Percentiles rank a stretch among this genome's conserved stretches.
Evolutionary conservation across 2,329 filamentous ascomycete genomes (phyloP).

Genomic region (Fusarium pseudograminearum): DNA sequence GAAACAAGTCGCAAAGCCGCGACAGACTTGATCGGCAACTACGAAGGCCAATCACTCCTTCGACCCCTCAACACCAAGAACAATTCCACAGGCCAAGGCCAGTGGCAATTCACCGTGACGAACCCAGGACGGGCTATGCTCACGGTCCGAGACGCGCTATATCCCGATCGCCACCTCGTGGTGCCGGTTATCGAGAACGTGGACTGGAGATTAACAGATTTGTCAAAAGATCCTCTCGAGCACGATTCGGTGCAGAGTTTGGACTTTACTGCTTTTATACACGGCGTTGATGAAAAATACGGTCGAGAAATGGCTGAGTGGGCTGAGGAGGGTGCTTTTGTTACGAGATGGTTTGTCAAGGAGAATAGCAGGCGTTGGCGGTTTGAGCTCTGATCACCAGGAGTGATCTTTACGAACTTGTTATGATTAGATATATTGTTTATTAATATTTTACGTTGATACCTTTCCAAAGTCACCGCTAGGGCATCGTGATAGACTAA

Average conservation of each 20-base stretch:
- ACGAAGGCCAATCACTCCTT: constrained; percentile 52
- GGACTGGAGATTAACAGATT: constrained; percentile 51
- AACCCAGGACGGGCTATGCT: constrained; percentile 53
- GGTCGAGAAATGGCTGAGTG: constrained; percentile 49
- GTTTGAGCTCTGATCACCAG: constrained; percentile 37
- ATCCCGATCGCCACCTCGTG: constrained; percentile 48
- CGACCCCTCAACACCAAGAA: constrained; percentile 35
- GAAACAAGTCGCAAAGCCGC: constrained; percentile 38
- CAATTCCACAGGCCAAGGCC: constrained; percentile 37
- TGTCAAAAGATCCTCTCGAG: constrained; percentile 47
- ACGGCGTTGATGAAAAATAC: constrained; percentile 41
- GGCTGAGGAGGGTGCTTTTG: constrained; percentile 51
- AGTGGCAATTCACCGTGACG: constrained; percentile 53
- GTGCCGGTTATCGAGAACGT: constrained; percentile 51
- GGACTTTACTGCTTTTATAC: constrained; percentile 44
- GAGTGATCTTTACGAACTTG: constrained; percentile 23
- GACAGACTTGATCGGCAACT: constrained; percentile 46
- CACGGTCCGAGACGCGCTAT: constrained; percentile 50
- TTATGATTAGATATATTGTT: constrained; percentile 18
- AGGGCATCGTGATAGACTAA: too few species aligned
- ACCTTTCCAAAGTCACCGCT: neutral
- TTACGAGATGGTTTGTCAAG: constrained; percentile 53
- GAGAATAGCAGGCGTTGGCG: constrained; percentile 53
- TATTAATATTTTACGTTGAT: constrained; percentile 25
- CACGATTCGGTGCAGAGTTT: constrained; percentile 44